Conservation (phyloP, 345 rosid species). For the Populus simonii region DNA sequence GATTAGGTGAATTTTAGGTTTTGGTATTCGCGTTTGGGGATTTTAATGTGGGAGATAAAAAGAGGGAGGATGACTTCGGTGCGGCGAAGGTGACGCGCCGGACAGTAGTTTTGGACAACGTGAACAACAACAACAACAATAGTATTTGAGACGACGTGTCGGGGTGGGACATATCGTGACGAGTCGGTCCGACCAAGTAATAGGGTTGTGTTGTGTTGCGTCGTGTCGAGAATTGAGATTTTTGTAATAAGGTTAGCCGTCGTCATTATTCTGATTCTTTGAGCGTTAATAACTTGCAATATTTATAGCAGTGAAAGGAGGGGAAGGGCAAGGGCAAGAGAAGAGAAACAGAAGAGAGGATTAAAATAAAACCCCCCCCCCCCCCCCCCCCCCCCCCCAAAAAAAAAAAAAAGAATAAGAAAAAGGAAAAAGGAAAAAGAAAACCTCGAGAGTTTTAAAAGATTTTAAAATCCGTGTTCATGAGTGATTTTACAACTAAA, state of each 20-base stretch:
- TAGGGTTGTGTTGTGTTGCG: not conserved
- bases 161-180: not conserved
- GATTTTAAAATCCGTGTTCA: no score
- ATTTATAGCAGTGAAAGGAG: not conserved
- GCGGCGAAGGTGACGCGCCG: conserved; percentile 37
- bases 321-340: no score
- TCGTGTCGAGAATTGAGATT: not conserved
- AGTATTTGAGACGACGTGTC: not conserved
- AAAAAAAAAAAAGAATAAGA: no score
- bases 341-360: no score
- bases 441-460: no score
- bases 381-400: not conserved
- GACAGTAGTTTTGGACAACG: conserved; percentile 8
- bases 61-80: conserved; percentile 14
- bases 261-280: not conserved
- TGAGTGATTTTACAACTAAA: no score
- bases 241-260: not conserved
- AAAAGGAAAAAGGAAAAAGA: no score
- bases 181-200: conserved; percentile 2
- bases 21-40: not conserved
- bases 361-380: not conserved
- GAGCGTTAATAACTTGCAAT: not conserved
- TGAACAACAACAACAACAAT: not conserved
- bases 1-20: not conserved
- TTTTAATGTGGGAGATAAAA: not conserved